These are phyloP conservation scores for Fusarium metavorans DNA, from an alignment of 2,329 filamentous ascomycete species.

Conservation along the genomic window DNA sequence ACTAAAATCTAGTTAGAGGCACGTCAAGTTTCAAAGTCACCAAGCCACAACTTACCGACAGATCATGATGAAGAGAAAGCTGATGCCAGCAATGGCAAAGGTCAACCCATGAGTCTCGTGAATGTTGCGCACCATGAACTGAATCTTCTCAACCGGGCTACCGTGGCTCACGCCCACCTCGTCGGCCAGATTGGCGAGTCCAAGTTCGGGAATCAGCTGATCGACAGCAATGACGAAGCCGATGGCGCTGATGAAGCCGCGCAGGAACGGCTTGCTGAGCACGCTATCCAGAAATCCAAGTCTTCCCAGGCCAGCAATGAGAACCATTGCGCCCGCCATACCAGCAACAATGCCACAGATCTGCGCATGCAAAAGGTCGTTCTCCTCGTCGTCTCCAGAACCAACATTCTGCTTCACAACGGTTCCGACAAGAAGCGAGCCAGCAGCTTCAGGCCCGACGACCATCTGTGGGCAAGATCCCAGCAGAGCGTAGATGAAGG, in stretches of 20 bases:
- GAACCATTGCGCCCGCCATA: slow-evolving; percentile 87
- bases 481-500: slow-evolving; percentile 88
- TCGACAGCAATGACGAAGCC: slow-evolving; percentile 97
- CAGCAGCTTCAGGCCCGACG: slow-evolving; percentile 93
- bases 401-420: slow-evolving; percentile 85
- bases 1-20: slow-evolving; percentile 56
- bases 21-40: background rate
- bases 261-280: slow-evolving; percentile 88
- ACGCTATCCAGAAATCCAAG: slow-evolving; percentile 96
- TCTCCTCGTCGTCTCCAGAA: slow-evolving; percentile 72
- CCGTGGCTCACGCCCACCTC: slow-evolving; percentile 79
- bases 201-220: slow-evolving; percentile 91
- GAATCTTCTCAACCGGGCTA: slow-evolving; percentile 86
- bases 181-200: slow-evolving; percentile 75
- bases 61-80: slow-evolving; percentile 92
- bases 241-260: slow-evolving; percentile 97
- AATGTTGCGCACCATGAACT: slow-evolving; percentile 79
- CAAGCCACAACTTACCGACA: slow-evolving; percentile 69
- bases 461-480: slow-evolving; percentile 95
- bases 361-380: slow-evolving; percentile 77
- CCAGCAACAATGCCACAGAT: slow-evolving; percentile 91
- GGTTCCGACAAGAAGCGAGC: slow-evolving; percentile 88
- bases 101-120: slow-evolving; percentile 79
- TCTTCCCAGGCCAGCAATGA: slow-evolving; percentile 86
- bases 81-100: slow-evolving; percentile 78